Percentiles rank a stretch among this genome's conserved stretches.
Evolutionary conservation across 331 rosid genomes (phyloP).

Genomic region (Quercus tomentella): DNA sequence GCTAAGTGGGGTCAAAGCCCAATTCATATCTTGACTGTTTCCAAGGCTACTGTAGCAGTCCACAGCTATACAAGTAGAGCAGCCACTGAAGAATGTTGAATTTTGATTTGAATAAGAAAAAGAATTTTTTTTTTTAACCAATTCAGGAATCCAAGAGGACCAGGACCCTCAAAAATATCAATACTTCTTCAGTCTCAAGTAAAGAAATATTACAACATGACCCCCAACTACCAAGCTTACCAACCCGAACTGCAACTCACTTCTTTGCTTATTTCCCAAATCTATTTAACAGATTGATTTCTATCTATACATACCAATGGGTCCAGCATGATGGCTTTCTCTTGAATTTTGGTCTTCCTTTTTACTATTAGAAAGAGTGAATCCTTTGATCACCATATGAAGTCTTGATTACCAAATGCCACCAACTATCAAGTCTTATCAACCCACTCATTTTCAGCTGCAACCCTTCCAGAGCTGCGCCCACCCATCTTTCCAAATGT

Average conservation of each 20-base stretch:
- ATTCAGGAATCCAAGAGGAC: conserved; percentile 6
- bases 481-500: conserved; percentile 70
- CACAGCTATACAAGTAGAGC: neutral
- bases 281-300: conserved; percentile 22
- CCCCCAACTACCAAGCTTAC: conserved; percentile 24
- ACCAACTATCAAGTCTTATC: conserved; percentile 57
- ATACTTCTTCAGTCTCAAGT: conserved; percentile 49
- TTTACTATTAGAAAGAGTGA: conserved; percentile 15
- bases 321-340: conserved; percentile 23
- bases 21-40: conserved; percentile 8
- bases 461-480: conserved; percentile 75
- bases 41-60: neutral
- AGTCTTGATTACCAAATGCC: conserved; percentile 8
- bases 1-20: neutral
- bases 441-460: conserved; percentile 59
- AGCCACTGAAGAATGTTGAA: conserved; percentile 29
- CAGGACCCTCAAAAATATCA: conserved; percentile 27
- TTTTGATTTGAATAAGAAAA: conserved; percentile 15
- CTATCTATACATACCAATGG: conserved; percentile 29
- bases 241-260: conserved; percentile 36
- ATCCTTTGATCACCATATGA: neutral
- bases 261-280: conserved; percentile 55
- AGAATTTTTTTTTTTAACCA: neutral
- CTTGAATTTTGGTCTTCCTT: conserved; percentile 22
- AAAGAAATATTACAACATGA: conserved; percentile 41